Evolutionary conservation across 192 early-diverging fungal genomes (phyloP).

Genomic region (Backusella circina): DNA sequence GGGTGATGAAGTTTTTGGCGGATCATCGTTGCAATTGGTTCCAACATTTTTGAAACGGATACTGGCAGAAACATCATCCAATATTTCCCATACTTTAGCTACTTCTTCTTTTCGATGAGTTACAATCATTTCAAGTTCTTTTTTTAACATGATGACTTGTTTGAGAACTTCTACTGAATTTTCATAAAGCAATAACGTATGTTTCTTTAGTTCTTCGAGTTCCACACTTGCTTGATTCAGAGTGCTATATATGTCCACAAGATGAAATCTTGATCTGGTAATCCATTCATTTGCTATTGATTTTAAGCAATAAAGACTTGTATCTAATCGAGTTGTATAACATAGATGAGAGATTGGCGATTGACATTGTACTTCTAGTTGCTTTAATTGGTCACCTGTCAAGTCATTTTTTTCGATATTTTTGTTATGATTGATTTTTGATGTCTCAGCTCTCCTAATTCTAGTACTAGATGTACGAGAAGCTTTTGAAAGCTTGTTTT

Average conservation of each 20-base stretch:
- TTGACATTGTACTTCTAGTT: background rate
- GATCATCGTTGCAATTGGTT: background rate
- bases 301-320: conserved; percentile 28
- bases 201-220: conserved; percentile 34
- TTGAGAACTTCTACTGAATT: conserved; percentile 40
- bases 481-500: background rate
- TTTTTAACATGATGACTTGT: conserved; percentile 37
- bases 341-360: background rate
- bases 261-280: background rate
- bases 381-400: background rate
- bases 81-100: conserved; percentile 50
- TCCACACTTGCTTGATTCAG: conserved; percentile 39
- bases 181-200: conserved; percentile 39
- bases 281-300: conserved; percentile 12
- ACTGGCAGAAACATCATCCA: conserved; percentile 39
- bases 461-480: background rate
- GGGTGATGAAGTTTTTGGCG: background rate
- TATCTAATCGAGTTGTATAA: conserved; percentile 10
- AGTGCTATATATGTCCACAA: conserved; percentile 36
- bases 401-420: background rate
- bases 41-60: conserved; percentile 1
- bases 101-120: conserved; percentile 48
- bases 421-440: background rate
- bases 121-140: conserved; percentile 44
- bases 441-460: background rate